A percentile compares a stretch with the other conserved stretches of the same genome.
phyloP scores from a whole-genome alignment of 805 yeast species.

The Candida verbasci region DNA sequence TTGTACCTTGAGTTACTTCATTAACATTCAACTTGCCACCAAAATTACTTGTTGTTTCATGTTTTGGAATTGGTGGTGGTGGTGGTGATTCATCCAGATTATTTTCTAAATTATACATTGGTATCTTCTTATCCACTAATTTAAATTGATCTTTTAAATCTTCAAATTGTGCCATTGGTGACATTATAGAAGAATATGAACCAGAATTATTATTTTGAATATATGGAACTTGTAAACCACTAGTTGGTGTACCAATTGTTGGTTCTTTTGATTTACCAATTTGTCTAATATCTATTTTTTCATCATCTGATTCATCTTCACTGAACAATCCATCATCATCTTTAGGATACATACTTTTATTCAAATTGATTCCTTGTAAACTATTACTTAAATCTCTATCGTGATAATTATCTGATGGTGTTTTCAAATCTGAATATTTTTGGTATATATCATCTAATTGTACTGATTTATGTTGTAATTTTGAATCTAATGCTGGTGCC shows the following conservation, averaged over 20 bases:
- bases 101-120: slow-evolving; percentile 4
- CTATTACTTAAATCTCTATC: slow-evolving; percentile 32
- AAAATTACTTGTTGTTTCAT: slow-evolving; percentile 5
- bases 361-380: slow-evolving; percentile 24
- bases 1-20: slow-evolving; percentile 15
- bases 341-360: slow-evolving; percentile 28
- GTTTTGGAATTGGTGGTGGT: slow-evolving; percentile 22
- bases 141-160: slow-evolving; percentile 38
- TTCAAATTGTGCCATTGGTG: slow-evolving; percentile 40
- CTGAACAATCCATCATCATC: slow-evolving; percentile 35
- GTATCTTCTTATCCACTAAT: slow-evolving; percentile 10
- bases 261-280: slow-evolving; percentile 13
- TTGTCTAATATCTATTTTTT: slow-evolving; percentile 18
- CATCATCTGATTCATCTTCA: slow-evolving; percentile 22
- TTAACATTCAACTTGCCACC: slow-evolving; percentile 11
- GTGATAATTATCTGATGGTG: slow-evolving; percentile 39
- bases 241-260: slow-evolving; percentile 4
- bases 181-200: slow-evolving; percentile 35
- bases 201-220: slow-evolving; percentile 23
- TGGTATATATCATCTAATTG: slow-evolving; percentile 41
- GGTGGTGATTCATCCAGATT: slow-evolving; percentile 12
- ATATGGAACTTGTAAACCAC: slow-evolving; percentile 21
- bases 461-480: slow-evolving; percentile 28
- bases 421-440: slow-evolving; percentile 33
- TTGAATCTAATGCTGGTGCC: not conserved